A percentile compares a stretch with the other conserved stretches of the same genome.
Evolutionary conservation across 176 grass and related monocot genomes (phyloP).

Genomic region (Rhynchospora breviuscula): DNA sequence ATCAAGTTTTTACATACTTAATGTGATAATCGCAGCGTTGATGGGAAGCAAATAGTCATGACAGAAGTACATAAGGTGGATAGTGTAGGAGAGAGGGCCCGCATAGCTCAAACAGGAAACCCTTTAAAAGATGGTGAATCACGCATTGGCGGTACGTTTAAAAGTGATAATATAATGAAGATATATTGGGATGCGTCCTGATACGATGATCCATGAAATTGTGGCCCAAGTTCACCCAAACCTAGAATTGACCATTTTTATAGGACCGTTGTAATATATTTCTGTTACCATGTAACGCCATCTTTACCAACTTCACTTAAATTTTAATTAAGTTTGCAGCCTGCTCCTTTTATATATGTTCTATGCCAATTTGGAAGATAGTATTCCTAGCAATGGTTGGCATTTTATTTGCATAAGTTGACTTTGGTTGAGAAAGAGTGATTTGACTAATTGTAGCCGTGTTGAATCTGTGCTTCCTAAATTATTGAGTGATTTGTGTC

Average conservation of each 20-base stretch:
- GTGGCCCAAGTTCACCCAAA: background rate
- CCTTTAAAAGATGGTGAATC: conserved; percentile 71
- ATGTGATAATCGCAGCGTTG: conserved; percentile 35
- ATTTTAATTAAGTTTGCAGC: background rate
- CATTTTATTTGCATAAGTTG: background rate
- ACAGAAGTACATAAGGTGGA: conserved; percentile 77
- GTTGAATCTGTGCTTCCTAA: background rate
- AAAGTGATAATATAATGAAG: background rate
- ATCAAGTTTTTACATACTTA: background rate
- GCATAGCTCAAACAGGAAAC: conserved; percentile 56
- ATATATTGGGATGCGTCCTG: background rate
- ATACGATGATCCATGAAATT: background rate
- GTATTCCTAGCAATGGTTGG: background rate
- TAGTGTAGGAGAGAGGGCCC: conserved; percentile 54
- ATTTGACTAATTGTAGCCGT: background rate
- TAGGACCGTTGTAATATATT: background rate
- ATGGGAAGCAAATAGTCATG: conserved; percentile 54
- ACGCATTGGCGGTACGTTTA: conserved; percentile 45
- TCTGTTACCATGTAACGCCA: background rate
- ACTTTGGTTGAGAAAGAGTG: background rate
- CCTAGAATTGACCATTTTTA: background rate
- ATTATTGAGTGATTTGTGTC: background rate
- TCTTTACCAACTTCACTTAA: background rate
- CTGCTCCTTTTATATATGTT: background rate
- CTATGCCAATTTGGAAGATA: background rate